Evolutionary conservation across 345 rosid genomes (phyloP).

Genomic region (Hibiscus trionum): DNA sequence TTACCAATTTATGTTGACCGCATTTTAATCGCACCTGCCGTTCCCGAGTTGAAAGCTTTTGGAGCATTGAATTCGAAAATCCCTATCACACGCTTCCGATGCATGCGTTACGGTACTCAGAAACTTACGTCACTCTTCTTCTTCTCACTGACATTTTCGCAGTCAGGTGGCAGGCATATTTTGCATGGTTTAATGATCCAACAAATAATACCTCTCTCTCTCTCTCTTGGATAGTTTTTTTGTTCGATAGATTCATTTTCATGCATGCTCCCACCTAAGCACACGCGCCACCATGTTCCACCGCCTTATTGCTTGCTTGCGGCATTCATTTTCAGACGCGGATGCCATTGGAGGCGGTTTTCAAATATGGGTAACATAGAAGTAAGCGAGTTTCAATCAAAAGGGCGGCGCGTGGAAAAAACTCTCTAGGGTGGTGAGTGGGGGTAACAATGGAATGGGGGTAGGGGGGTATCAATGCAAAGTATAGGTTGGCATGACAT

Average conservation of each 20-base stretch:
- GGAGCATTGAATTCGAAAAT: slow-evolving; percentile 1
- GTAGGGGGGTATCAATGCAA: slow-evolving; percentile 10
- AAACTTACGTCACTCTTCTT: slow-evolving; percentile 23
- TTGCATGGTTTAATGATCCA: slow-evolving; percentile 1
- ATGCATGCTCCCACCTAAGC: not conserved
- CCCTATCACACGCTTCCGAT: slow-evolving; percentile 32
- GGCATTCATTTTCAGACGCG: not conserved
- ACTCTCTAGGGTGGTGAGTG: not conserved
- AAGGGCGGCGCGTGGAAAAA: not conserved
- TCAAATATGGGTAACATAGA: not conserved
- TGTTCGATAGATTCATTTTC: not conserved
- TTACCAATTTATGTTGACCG: no score
- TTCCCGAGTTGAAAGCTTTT: no score
- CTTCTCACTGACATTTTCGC: not conserved
- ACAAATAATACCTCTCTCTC: not conserved
- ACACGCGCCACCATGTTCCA: not conserved
- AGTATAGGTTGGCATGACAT: slow-evolving; percentile 32
- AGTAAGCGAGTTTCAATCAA: not conserved
- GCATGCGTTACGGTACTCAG: slow-evolving; percentile 20
- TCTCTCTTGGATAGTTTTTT: not conserved
- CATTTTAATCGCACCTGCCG: no score
- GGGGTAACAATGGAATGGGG: slow-evolving; percentile 3
- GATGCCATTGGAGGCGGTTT: not conserved
- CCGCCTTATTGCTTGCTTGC: not conserved
- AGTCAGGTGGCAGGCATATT: not conserved